Percentiles rank a stretch among this genome's conserved stretches.
Conservation (phyloP, 2,329 filamentous ascomycete genomes). For the Arthrobotrys entomopaga region DNA sequence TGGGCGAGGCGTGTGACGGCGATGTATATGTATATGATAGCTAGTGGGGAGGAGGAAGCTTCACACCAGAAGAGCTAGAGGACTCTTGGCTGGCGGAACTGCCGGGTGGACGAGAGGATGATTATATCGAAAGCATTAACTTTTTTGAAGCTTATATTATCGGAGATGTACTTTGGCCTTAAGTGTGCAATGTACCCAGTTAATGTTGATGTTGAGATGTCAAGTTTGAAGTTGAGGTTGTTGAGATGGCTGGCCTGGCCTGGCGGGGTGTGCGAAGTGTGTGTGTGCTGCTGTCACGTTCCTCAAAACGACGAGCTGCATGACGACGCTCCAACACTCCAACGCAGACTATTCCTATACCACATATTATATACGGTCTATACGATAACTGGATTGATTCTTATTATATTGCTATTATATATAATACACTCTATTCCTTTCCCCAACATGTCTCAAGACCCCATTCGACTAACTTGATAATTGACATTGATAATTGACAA, state of each 20-base stretch:
- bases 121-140: conserved; percentile 35
- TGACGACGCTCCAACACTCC: conserved; percentile 52
- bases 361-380: neutral
- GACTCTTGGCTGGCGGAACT: conserved; percentile 39
- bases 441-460: too few relatives aligned
- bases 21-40: neutral
- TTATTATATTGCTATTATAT: conserved; percentile 6
- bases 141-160: neutral
- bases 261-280: neutral
- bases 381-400: neutral
- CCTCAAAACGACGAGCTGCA: conserved; percentile 26
- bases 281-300: conserved; percentile 11
- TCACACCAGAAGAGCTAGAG: conserved; percentile 22
- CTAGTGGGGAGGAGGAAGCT: conserved; percentile 5
- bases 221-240: conserved; percentile 8
- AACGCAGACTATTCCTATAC: conserved; percentile 23
- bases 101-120: conserved; percentile 24
- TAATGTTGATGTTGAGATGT: neutral
- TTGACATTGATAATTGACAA: too few relatives aligned
- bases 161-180: neutral
- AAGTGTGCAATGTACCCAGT: neutral
- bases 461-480: too few relatives aligned
- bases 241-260: conserved; percentile 6
- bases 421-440: neutral
- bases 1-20: neutral